Conservation (phyloP, 306 rosid genomes). For the Cucurbita pepo region DNA sequence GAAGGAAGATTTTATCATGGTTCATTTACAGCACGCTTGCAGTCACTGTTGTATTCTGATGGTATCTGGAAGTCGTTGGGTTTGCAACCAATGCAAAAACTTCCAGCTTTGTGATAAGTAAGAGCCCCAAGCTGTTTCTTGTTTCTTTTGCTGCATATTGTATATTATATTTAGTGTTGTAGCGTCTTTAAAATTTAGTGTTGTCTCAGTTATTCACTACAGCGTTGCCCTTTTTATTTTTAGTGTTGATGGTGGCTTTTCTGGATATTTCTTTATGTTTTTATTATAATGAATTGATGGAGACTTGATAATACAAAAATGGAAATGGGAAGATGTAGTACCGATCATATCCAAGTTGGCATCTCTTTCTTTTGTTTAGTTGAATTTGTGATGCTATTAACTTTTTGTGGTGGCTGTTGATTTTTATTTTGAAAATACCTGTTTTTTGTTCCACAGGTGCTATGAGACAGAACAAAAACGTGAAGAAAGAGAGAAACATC, state of each 20-base stretch:
- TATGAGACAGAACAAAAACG: slow-evolving; percentile 65
- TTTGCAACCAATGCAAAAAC: slow-evolving; percentile 80
- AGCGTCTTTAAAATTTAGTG: not conserved
- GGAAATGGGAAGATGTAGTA: not conserved
- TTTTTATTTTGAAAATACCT: not conserved
- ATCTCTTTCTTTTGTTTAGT: not conserved
- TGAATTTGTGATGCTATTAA: not conserved
- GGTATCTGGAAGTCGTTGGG: slow-evolving; percentile 85
- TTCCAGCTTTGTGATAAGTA: slow-evolving; percentile 94
- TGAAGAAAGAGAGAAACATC: slow-evolving; percentile 90
- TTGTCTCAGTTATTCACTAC: not conserved
- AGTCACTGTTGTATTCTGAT: slow-evolving; percentile 64
- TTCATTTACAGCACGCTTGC: slow-evolving; percentile 87
- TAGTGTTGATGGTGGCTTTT: not conserved
- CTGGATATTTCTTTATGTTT: not conserved
- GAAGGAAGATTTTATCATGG: slow-evolving; percentile 99
- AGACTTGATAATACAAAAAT: not conserved
- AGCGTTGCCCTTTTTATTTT: not conserved
- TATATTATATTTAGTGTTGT: not conserved
- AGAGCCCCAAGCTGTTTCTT: slow-evolving; percentile 6
- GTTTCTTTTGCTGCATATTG: not conserved
- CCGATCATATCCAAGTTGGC: not conserved
- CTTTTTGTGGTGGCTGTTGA: not conserved
- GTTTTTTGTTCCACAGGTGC: slow-evolving; percentile 31
- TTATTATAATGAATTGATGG: not conserved